Conservation (phyloP, 768 basidiomycete species). For the Leccinum disarticulatum region DNA sequence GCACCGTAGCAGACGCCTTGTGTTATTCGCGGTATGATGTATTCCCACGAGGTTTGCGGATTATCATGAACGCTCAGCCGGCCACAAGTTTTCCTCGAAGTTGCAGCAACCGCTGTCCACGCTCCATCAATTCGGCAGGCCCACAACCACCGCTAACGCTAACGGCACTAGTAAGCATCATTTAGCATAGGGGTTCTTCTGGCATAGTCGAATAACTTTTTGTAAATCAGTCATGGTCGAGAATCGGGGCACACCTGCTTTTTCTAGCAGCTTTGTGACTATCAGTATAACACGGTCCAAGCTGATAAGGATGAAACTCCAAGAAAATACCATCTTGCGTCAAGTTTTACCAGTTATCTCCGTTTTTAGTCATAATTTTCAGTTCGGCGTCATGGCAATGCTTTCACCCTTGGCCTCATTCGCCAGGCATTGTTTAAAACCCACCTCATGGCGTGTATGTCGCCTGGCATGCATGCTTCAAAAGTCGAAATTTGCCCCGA, state of each 20-base stretch:
- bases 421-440: constrained; percentile 17
- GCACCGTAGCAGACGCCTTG: constrained; percentile 25
- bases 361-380: constrained; percentile 1
- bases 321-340: constrained; percentile 6
- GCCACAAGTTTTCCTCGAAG: constrained; percentile 28
- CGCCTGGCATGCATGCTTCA: constrained; percentile 27
- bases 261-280: neutral
- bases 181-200: neutral
- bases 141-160: constrained; percentile 4
- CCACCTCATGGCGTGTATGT: constrained; percentile 21
- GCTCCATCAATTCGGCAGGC: constrained; percentile 7
- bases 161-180: constrained; percentile 3
- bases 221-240: constrained; percentile 9
- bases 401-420: constrained; percentile 19
- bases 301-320: constrained; percentile 4
- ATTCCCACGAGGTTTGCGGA: constrained; percentile 18
- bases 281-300: constrained; percentile 1
- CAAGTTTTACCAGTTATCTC: constrained; percentile 12
- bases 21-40: constrained; percentile 3
- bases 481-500: constrained; percentile 13
- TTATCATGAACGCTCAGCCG: constrained; percentile 20
- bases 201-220: neutral
- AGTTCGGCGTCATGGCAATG: constrained; percentile 19
- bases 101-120: constrained; percentile 2
- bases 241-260: constrained; percentile 1